Evolutionary conservation across 2,329 filamentous ascomycete species (phyloP), one percentile per base, ranked within the genome.

Genomic region (Penicillium thymicola): DNA sequence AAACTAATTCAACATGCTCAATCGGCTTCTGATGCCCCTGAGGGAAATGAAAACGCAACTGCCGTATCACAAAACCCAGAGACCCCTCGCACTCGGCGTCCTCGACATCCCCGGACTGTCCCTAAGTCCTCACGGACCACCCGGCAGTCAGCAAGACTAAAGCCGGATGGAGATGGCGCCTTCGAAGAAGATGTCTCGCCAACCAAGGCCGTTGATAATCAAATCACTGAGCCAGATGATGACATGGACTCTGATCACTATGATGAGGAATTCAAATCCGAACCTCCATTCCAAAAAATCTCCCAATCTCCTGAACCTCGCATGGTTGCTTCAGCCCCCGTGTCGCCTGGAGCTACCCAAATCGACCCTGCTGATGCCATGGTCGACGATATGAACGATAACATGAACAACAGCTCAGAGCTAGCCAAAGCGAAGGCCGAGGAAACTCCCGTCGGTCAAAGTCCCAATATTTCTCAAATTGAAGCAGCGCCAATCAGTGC

Each of bases 91-190:
- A 44, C 59, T 27, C 72, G 70, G 43, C 72, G 72, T 45, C 62
- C 67, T n/a, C 70, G 69, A 59, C 66, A 71, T 16, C 60, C 60
- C 9, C 49, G 65, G 51, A 52, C 66, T 32, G 65, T 65, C 18
- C 66, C 70, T 42, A 72, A 74, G 57, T 69, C 68, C 4, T 70
- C 67, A 14, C 61, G 68, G 41, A 68, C 71, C 27, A 72, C 71
- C 21, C 68, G 73, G 42, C 67, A 70, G 57, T 75, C 73, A 14
- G 66, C 71, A 32, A 67, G 72, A 55, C 58, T 72, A 14, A 71
- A 67, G 56, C 61, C 65, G 6, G 63, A 64, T 37, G 57, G 53
- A 23, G 59, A 65, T 30, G 51, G 59, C n/a, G 51, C 58, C 36
- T 55, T 59, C n/a, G 63, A 68, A 21, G 60, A 65, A 36, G 60